phyloP scores from a whole-genome alignment of 2,329 filamentous ascomycete genomes.

The Lasiodiplodia theobromae region DNA sequence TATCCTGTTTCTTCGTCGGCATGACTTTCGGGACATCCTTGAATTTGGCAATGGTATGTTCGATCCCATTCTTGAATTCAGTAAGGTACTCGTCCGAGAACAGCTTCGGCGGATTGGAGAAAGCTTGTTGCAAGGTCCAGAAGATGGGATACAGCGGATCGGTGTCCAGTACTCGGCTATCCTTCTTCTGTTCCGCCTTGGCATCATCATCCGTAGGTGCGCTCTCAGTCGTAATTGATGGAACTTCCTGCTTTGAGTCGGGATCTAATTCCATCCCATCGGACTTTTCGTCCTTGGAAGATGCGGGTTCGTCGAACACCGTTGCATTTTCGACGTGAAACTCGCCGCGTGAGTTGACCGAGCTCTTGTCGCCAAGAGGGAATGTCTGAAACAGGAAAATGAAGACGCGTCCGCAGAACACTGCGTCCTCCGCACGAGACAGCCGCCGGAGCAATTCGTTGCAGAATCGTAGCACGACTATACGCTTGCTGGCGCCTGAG shows the following conservation, averaged over 20 bases:
- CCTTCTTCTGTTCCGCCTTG: conserved; percentile 53
- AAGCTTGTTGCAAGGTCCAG: conserved; percentile 90
- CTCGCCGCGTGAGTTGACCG: conserved; percentile 93
- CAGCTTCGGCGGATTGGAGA: conserved; percentile 85
- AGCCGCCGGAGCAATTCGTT: conserved; percentile 93
- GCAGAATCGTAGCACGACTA: conserved; percentile 91
- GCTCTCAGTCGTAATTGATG: conserved; percentile 52
- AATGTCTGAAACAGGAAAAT: conserved; percentile 99
- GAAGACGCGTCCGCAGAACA: conserved; percentile 96
- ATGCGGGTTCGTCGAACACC: conserved; percentile 70
- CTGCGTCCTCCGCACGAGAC: conserved; percentile 94
- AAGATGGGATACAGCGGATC: conserved; percentile 87
- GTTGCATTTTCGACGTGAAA: conserved; percentile 97
- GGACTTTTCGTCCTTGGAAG: conserved; percentile 45
- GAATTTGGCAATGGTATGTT: conserved; percentile 75
- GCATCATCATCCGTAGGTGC: conserved; percentile 55
- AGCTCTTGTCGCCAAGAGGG: conserved; percentile 93
- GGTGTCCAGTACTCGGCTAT: conserved; percentile 61
- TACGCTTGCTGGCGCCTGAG: conserved; percentile 68
- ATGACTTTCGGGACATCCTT: conserved; percentile 72
- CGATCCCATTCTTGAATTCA: conserved; percentile 68
- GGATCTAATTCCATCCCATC: conserved; percentile 74
- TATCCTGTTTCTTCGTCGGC: conserved; percentile 63
- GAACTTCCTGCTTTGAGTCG: conserved; percentile 43
- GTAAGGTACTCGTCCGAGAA: conserved; percentile 76